Evolutionary conservation across 768 basidiomycete genomes (phyloP), one percentile per base, ranked within the genome.

Genomic region (Hypholoma sublateritium): DNA sequence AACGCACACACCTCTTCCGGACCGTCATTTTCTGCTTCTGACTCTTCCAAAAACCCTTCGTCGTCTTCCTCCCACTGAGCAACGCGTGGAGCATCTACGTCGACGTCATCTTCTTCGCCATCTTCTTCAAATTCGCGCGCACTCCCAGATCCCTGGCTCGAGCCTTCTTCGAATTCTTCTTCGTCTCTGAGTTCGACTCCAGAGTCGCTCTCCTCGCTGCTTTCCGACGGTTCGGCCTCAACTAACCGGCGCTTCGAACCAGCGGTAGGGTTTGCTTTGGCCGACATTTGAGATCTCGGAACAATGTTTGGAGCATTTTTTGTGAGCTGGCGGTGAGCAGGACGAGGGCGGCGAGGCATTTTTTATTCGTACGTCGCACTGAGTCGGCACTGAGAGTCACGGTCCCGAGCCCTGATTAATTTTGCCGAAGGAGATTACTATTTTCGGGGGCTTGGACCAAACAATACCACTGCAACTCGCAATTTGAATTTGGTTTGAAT

Each of bases 61-160:
- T 75, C 74, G 2, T 72, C 77, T 16, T 61, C 76, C 69, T 65
- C 70, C 84, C 85, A 89, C 62, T 83, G 84, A 13, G 77, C 80
- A 24, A 86, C 73, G n/a, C 86, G 75, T 7, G 85, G 83, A 1
- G 73, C 75, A 65, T 87, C 85, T 4, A 70, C 67, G 55, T 79
- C 77, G 11, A 67, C 72, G 17, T 71, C 74, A 14, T 68, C 69
- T 14, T 72, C 69, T 7, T 58, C 60, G 1, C 63, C 62, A 5
- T 61, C 55, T n/a, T 70, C 72, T n/a, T 72, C 75, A 11, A 70
- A 69, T 14, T 66, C 69, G 22, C 55, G 59, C 17, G 28, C 36
- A 36, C 34, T 37, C 14, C 36, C 53, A 56, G 53, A 49, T 14
- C 49, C 53, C 55, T 64, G 52, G 60, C 65, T 50, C 62, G 65